These are phyloP conservation scores for Pseudogymnoascus sp. DNA, from an alignment of 2,329 filamentous ascomycete genomes.

Conservation along the genomic window DNA sequence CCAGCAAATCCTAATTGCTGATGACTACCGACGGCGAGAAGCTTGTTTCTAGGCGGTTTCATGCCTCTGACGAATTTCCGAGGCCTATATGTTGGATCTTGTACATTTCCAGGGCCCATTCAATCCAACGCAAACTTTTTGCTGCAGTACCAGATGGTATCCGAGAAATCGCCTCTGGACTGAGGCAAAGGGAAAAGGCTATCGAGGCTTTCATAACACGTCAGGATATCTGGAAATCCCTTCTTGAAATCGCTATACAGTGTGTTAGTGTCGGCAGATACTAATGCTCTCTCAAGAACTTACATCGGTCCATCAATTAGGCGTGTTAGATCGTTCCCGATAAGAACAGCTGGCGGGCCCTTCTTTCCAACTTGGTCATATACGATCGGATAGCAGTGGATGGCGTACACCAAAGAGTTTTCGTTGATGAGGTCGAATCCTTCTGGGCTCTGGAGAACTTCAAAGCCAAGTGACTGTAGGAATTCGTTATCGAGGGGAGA, in stretches of 20 bases:
- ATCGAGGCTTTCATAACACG: background rate
- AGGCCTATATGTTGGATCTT: background rate
- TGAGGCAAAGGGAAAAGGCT: background rate
- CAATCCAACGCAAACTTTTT: background rate
- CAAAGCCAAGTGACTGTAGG: slow-evolving; percentile 20
- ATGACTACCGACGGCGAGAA: background rate
- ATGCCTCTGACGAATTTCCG: background rate
- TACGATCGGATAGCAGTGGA: slow-evolving; percentile 28
- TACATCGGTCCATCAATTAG: background rate
- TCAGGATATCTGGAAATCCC: background rate
- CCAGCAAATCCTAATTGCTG: background rate
- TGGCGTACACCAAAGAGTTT: slow-evolving; percentile 27
- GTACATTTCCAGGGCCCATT: background rate
- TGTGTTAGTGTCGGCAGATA: background rate
- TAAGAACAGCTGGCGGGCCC: slow-evolving; percentile 21
- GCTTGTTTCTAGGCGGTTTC: background rate
- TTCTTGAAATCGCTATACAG: background rate
- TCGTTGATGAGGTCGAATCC: slow-evolving; percentile 22
- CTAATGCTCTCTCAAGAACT: background rate
- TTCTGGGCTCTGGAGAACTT: slow-evolving; percentile 24
- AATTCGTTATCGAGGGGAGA: slow-evolving; percentile 26
- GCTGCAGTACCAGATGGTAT: background rate
- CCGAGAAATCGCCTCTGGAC: background rate
- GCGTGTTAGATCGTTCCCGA: slow-evolving; percentile 20
- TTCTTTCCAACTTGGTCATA: slow-evolving; percentile 22